Evolutionary conservation across 2,329 filamentous ascomycete species (phyloP), one percentile per base, ranked within the genome.

Genomic region (Amphichorda felina): DNA sequence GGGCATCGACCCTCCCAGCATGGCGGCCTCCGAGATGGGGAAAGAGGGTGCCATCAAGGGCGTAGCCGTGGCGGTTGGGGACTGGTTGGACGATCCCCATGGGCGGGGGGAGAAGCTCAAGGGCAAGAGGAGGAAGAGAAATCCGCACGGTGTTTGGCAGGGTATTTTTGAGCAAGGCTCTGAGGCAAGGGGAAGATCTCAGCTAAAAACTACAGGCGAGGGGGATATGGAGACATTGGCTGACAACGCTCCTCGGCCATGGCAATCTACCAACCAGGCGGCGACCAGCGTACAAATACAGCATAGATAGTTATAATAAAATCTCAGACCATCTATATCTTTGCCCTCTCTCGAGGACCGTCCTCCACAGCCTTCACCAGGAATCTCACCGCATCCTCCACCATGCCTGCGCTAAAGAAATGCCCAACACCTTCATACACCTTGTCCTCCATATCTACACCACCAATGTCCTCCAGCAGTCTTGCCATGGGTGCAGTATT

Each of bases 371-470:
- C 60, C 27, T 68, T 59, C 13, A 68, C 54, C 24, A 89, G 54
- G 54, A 84, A 89, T 25, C 57, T 55, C 9, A 80, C 65, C 4
- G 82, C 70, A 49, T 82, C 79, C 41, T 59, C 57, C 19, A 76
- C 65, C 84, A 91, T 89, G 5, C 57, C 66, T 2, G 61, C 53
- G 8, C 70, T 77, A 46, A 84, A 86, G n/a, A 66, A 61, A 52
- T 91, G 84, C 0, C 80, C 79, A 1, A 78, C 65, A 0, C 72
- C 78, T 2, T 74, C 64, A 46, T 85, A 88, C 0, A 86, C 60
- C 22, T 72, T 67, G 50, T 87, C 76, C 34, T 77, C 70, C 5
- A 88, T 51, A 25, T 61, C 60, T 2, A 83, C 57, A 1, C 68
- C 61, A 1, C 71, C 63, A 14, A 77, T 75, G 7, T 63, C 56